Conservation (phyloP, 805 yeast species). For the Nakazawaea anatomiae region DNA sequence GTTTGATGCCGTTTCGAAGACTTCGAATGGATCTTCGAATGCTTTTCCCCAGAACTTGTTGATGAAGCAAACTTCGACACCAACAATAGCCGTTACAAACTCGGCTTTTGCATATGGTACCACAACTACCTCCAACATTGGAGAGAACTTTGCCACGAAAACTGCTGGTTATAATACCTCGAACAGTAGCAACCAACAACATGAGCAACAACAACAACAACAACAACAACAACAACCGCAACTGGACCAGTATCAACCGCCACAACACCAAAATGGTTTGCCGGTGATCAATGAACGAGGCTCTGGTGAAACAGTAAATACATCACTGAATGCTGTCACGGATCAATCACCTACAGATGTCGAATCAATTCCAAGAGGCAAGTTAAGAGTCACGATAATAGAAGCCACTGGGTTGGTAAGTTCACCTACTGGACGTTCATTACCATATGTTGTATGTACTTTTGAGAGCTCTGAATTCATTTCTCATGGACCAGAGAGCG, state of each 20-base stretch:
- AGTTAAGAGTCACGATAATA: constrained; percentile 70
- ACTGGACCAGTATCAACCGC: constrained; percentile 14
- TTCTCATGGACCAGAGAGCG: constrained; percentile 67
- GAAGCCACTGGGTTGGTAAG: constrained; percentile 71
- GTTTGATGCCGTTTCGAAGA: neutral
- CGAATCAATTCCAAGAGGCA: constrained; percentile 62
- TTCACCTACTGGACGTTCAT: constrained; percentile 44
- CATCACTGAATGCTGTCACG: neutral
- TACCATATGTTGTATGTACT: constrained; percentile 87
- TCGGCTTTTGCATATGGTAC: constrained; percentile 66
- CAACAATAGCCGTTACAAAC: constrained; percentile 65
- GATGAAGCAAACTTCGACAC: constrained; percentile 42
- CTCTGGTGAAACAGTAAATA: neutral
- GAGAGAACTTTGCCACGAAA: constrained; percentile 15
- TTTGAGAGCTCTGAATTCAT: constrained; percentile 90
- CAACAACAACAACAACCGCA: constrained; percentile 7
- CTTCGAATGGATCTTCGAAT: neutral
- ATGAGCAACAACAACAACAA: constrained; percentile 12
- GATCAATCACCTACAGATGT: constrained; percentile 13
- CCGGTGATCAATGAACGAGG: constrained; percentile 21
- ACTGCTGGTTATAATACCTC: constrained; percentile 10
- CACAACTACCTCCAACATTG: constrained; percentile 33
- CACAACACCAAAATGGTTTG: constrained; percentile 11
- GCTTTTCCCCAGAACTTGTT: constrained; percentile 28
- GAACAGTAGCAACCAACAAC: constrained; percentile 8